A percentile compares a stretch with the other conserved stretches of the same genome.
phyloP scores from a whole-genome alignment of 768 basidiomycete species.

The Termitomyces sp. region DNA sequence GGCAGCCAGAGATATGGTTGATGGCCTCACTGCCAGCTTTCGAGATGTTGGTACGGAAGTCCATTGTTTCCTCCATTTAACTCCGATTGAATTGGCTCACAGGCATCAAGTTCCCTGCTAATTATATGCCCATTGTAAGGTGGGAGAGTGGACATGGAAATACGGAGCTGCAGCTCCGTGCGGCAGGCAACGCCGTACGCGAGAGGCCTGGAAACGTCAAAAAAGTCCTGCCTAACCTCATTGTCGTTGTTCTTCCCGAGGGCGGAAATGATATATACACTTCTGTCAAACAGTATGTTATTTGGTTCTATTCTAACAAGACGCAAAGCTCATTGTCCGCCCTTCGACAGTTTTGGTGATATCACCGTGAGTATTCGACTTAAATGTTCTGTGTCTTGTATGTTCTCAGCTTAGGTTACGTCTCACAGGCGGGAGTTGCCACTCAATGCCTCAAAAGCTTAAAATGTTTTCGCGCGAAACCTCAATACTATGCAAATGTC shows the following conservation, averaged over 20 bases:
- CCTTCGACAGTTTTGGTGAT: conserved; percentile 61
- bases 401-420: not conserved
- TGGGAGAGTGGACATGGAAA: conserved; percentile 56
- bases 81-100: not conserved
- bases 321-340: not conserved
- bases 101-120: conserved; percentile 55
- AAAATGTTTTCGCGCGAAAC: conserved; percentile 62
- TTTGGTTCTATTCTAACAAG: not conserved
- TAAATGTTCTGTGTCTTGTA: not conserved
- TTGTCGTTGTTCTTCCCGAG: conserved; percentile 69
- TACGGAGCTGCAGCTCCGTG: conserved; percentile 48
- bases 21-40: conserved; percentile 43
- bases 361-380: conserved; percentile 33
- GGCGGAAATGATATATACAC: conserved; percentile 72
- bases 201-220: conserved; percentile 23
- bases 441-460: conserved; percentile 71
- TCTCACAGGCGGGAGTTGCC: conserved; percentile 56
- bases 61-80: not conserved
- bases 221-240: conserved; percentile 40
- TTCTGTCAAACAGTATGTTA: conserved; percentile 69
- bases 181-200: conserved; percentile 41
- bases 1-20: conserved; percentile 49
- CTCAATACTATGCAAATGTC: conserved; percentile 80
- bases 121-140: conserved; percentile 31
- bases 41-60: conserved; percentile 50